Percentiles rank a stretch among this genome's conserved stretches.
These are phyloP conservation scores for Gossypium gossypioides DNA, from an alignment of 441 rosid genomes.

Conservation along the genomic window DNA sequence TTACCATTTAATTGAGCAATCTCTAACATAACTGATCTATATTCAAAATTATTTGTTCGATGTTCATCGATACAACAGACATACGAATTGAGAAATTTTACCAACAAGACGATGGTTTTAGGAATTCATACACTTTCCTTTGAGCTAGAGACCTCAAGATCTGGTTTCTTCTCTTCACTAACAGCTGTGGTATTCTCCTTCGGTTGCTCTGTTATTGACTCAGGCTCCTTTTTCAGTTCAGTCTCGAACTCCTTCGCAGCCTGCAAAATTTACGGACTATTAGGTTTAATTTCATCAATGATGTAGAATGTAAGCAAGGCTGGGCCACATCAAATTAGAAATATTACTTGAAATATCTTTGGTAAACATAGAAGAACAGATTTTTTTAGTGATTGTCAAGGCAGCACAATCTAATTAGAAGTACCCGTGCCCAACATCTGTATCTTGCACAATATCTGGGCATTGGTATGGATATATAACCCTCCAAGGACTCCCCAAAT, in stretches of 20 bases:
- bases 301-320: background rate
- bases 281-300: background rate
- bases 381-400: background rate
- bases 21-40: slow-evolving; percentile 2
- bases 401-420: background rate
- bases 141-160: slow-evolving; percentile 40
- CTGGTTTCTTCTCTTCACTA: slow-evolving; percentile 44
- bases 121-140: slow-evolving; percentile 58
- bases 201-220: slow-evolving; percentile 33
- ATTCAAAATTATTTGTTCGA: slow-evolving; percentile 11
- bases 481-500: background rate
- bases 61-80: slow-evolving; percentile 13
- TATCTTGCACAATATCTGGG: background rate
- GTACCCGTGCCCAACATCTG: background rate
- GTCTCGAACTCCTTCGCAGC: slow-evolving; percentile 93
- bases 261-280: slow-evolving; percentile 32
- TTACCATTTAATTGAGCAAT: background rate
- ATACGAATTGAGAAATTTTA: background rate
- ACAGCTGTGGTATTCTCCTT: slow-evolving; percentile 33
- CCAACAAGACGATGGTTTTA: slow-evolving; percentile 15
- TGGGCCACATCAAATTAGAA: background rate
- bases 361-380: background rate
- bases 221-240: slow-evolving; percentile 78
- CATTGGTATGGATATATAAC: background rate
- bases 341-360: background rate